Percentiles rank a stretch among this genome's conserved stretches.
Evolutionary conservation across 2,329 filamentous ascomycete genomes (phyloP).

Genomic region (Raffaelea arxii): DNA sequence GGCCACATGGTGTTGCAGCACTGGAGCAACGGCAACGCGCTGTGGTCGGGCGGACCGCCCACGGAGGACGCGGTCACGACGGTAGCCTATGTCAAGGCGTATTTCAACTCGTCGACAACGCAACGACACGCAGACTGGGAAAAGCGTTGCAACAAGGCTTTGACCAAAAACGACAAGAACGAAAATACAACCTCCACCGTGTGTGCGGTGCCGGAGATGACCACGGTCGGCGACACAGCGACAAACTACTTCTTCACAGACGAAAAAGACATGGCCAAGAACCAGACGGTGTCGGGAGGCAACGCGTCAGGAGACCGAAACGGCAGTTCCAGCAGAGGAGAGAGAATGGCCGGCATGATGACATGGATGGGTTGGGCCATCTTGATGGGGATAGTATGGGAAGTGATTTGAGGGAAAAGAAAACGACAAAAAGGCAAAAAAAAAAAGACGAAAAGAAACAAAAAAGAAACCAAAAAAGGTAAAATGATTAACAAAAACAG

Average conservation of each 20-base stretch:
- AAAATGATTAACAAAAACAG: too few species aligned
- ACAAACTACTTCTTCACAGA: constrained; percentile 39
- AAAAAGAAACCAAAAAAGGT: too few species aligned
- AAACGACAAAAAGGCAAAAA: too few species aligned
- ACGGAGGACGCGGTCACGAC: constrained; percentile 49
- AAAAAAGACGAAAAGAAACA: too few species aligned
- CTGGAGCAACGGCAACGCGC: constrained; percentile 65
- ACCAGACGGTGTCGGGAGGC: constrained; percentile 33
- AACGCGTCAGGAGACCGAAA: too few species aligned
- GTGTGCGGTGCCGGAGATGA: constrained; percentile 41
- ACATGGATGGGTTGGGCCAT: too few species aligned
- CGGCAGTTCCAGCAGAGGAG: too few species aligned
- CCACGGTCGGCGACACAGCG: constrained; percentile 21
- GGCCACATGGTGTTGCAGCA: constrained; percentile 65
- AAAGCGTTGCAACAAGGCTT: constrained; percentile 35
- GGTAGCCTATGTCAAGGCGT: constrained; percentile 64
- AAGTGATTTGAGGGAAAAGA: too few species aligned
- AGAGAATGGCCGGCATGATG: too few species aligned
- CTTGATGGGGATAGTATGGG: too few species aligned
- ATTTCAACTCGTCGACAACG: constrained; percentile 60
- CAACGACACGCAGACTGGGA: constrained; percentile 27
- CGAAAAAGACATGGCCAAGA: constrained; percentile 33
- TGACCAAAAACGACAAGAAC: too few species aligned
- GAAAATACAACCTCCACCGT: constrained; percentile 26
- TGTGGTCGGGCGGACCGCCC: constrained; percentile 66